Conservation (phyloP, 2,329 filamentous ascomycete species). For the Thielaviopsis ethacetica region DNA sequence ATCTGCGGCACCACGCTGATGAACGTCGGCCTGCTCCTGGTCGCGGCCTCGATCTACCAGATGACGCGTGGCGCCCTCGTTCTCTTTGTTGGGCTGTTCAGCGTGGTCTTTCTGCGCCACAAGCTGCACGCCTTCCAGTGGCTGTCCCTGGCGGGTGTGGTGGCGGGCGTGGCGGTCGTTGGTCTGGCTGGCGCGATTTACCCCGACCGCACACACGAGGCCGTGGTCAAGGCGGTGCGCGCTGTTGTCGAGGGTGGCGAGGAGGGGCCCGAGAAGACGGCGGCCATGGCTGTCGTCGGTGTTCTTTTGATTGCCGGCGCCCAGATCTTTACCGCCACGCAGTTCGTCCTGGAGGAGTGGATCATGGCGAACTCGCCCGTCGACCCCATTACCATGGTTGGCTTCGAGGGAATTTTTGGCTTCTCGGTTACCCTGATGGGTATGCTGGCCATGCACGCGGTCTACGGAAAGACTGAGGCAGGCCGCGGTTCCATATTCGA, state of each 20-base stretch:
- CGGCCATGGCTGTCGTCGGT: constrained; percentile 54
- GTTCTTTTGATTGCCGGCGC: constrained; percentile 83
- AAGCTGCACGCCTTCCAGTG: constrained; percentile 80
- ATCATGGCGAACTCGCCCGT: constrained; percentile 52
- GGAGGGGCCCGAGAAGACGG: constrained; percentile 21
- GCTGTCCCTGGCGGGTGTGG: constrained; percentile 73
- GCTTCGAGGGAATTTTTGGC: constrained; percentile 91
- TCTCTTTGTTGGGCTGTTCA: constrained; percentile 89
- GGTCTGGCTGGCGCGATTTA: constrained; percentile 77
- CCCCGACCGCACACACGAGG: constrained; percentile 41
- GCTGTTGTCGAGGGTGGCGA: constrained; percentile 23
- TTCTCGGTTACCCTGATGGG: constrained; percentile 61
- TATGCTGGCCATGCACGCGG: constrained; percentile 66
- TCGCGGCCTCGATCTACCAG: constrained; percentile 92
- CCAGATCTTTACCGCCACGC: constrained; percentile 90
- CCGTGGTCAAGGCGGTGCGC: constrained; percentile 13
- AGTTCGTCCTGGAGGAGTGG: constrained; percentile 92
- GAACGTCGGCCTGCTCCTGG: constrained; percentile 88
- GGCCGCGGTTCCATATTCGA: constrained; percentile 81
- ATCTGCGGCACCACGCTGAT: constrained; percentile 92
- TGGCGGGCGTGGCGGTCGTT: constrained; percentile 75
- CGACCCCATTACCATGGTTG: constrained; percentile 79
- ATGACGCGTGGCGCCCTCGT: constrained; percentile 95
- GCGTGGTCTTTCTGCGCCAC: constrained; percentile 73
- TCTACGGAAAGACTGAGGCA: constrained; percentile 56